phyloP scores from a whole-genome alignment of 768 basidiomycete species.

The Pulveroboletus sp. region DNA sequence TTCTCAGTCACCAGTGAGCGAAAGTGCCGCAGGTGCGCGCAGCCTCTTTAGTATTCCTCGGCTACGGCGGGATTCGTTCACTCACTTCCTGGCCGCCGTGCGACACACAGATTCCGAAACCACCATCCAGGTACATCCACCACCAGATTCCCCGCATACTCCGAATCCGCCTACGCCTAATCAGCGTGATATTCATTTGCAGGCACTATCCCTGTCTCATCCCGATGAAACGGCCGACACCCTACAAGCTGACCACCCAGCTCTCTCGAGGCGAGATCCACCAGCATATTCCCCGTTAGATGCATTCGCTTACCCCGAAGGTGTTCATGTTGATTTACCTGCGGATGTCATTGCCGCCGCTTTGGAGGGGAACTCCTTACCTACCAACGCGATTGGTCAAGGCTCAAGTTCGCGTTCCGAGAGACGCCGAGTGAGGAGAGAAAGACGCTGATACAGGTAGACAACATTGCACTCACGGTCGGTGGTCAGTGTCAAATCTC shows the following conservation, averaged over 20 bases:
- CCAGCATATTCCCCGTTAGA: slow-evolving; percentile 89
- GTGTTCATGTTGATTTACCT: slow-evolving; percentile 89
- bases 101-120: slow-evolving; percentile 64
- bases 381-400: slow-evolving; percentile 54
- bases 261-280: slow-evolving; percentile 58
- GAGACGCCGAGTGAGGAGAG: slow-evolving; percentile 57
- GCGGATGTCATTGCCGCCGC: slow-evolving; percentile 90
- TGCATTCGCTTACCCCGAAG: slow-evolving; percentile 77
- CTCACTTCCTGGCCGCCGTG: slow-evolving; percentile 55
- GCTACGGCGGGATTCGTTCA: slow-evolving; percentile 59
- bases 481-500: slow-evolving; percentile 12
- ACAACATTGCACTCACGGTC: background rate
- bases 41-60: slow-evolving; percentile 75
- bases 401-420: slow-evolving; percentile 44
- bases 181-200: slow-evolving; percentile 75
- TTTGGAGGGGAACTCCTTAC: slow-evolving; percentile 67
- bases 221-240: slow-evolving; percentile 16
- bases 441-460: slow-evolving; percentile 26
- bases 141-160: slow-evolving; percentile 74
- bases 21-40: slow-evolving; percentile 70
- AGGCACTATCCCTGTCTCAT: slow-evolving; percentile 39
- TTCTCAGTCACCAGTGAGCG: slow-evolving; percentile 53
- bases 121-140: slow-evolving; percentile 66
- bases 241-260: slow-evolving; percentile 28
- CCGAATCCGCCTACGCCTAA: slow-evolving; percentile 86